Base-by-base conservation (phyloP, 108 stramenopile genomes). In the Bacterosira constricta region DNA sequence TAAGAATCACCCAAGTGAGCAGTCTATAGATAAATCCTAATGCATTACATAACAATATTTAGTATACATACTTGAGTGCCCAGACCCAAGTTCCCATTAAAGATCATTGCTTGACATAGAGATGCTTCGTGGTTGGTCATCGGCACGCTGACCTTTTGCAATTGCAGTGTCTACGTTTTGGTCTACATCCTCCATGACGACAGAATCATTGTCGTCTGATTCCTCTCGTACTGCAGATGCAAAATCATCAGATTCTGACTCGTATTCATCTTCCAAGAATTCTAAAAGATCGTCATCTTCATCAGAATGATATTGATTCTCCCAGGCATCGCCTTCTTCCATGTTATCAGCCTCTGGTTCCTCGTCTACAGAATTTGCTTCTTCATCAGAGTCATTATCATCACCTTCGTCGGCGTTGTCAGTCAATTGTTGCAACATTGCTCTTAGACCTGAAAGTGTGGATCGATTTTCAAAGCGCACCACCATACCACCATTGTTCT, bases 71-170 rank as follows among this genome's bases (percentile, higher is more conserved):
- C 38, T 23, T 17, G 27, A 47, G 20, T 29, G 8, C 44, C 45
- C 44, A 31, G 25, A 32, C 45, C 13, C 17, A 20, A 13, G 6
- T 11, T 4, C 27, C 21, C 35, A 1, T 56, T 37, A 82, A 47
- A 82, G 71, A 63, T 82, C 81, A 46, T 60, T 72, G 52, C 77
- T 79, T 55, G 77, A 77, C 52, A 82, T 42, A 27, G 81, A 82
- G 45, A 82, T 58, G 53, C 77, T 76, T 25, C 81, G 71, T 37
- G 74, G 74, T 61, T 82, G 74, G 38, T 77, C 61, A 56, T 31
- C 46, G 36, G 60, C 44, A 41, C 77, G 60, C 35, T 55, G 38
- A 41, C 66, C 59, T 7, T 56, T 68, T 32, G 18, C 54, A 2
- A 42, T 52, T 6, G 38, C 7, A 31, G 18, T 37, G 11, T 73